Evolutionary conservation across 768 basidiomycete genomes (phyloP), one percentile per base, ranked within the genome.

Genomic region (Amanita inopinata): DNA sequence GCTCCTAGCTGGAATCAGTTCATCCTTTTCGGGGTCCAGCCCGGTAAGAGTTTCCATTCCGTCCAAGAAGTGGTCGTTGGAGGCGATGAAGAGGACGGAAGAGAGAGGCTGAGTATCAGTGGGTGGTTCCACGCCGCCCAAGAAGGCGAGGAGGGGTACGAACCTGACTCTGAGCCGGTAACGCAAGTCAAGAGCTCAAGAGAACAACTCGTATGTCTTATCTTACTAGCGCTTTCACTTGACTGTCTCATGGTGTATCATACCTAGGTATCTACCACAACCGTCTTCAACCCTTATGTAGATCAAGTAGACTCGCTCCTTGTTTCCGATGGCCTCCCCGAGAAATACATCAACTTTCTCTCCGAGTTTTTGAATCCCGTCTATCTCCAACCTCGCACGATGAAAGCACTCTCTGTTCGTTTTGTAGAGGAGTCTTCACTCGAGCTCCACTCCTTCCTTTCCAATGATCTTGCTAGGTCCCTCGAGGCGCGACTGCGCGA

Each of bases 61-160:
- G 94, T 98, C 3, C 87, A 97, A 55, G 94, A 98, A 58, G 94
- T 97, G 23, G 78, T 94, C n/a, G 82, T 88, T 0, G 83, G 79
- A 0, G 77, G 78, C 35, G 76, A 62, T n/a, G n/a, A n/a, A 15
- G 64, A 78, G 48, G 83, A 85, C 33, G 83, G 81, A 0, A 63
- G 78, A 33, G 73, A 83, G 52, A 68, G 94, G 25, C 61, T 97
- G 52, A 90, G 86, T 50, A 86, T 97, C 53, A 91, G 86, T 52
- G 94, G 94, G 5, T 98, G 94, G 94, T 98, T 97, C 65, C 94
- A 98, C 57, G 79, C 82, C 17, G 83, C 90, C 0, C 80, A 94
- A 54, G 80, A 84, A 49, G 90, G 87, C 8, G 94, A 98, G 58
- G 85, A 91, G 28, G 92, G 88, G 0, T 90, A 88, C 53, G 69